These are phyloP conservation scores for Multifurca ochricompacta DNA, from an alignment of 768 basidiomycete species.

Conservation along the genomic window DNA sequence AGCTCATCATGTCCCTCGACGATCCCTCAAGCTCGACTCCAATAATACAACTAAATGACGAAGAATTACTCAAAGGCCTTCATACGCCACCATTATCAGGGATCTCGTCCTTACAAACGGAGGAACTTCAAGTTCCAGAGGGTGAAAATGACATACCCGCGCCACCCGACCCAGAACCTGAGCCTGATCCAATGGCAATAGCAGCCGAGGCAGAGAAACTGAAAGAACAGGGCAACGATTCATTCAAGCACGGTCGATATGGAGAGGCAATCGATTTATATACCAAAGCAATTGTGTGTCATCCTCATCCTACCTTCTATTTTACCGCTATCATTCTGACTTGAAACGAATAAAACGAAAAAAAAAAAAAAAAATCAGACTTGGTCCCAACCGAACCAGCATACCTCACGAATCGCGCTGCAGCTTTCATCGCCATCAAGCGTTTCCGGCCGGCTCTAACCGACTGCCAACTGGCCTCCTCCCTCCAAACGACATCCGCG, in stretches of 20 bases:
- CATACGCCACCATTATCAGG: neutral
- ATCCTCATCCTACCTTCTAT: neutral
- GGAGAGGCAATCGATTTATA: constrained; percentile 66
- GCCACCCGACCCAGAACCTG: neutral
- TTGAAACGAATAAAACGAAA: neutral
- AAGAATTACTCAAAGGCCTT: neutral
- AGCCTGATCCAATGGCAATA: constrained; percentile 30
- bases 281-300: constrained; percentile 53
- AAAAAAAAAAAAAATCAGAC: no score
- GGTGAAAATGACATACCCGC: neutral
- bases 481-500: constrained; percentile 43
- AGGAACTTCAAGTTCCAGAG: neutral
- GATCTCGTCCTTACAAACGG: neutral
- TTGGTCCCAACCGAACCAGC: constrained; percentile 47
- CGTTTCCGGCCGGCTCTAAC: constrained; percentile 64
- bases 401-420: constrained; percentile 81
- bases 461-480: constrained; percentile 70
- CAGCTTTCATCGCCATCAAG: constrained; percentile 76
- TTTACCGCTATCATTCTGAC: neutral
- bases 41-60: neutral
- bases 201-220: constrained; percentile 47
- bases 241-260: constrained; percentile 63
- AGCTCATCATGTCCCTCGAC: constrained; percentile 5
- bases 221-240: constrained; percentile 69
- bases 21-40: neutral